phyloP scores from a whole-genome alignment of 371 early-diverging fungal species.

The Lichtheimia ramosa region DNA sequence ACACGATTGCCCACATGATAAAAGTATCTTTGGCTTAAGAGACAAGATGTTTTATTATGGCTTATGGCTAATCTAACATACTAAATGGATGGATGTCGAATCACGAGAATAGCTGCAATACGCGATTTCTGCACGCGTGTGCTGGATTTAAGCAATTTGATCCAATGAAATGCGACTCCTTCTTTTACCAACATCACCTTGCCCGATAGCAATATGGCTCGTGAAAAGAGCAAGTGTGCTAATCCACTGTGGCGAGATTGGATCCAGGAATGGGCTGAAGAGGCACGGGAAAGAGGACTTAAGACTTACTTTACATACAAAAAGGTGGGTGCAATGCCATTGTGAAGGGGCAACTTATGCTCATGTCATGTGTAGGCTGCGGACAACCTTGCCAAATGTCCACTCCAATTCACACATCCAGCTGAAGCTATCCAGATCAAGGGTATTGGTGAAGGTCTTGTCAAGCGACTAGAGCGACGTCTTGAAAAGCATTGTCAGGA shows the following conservation, averaged over 20 bases:
- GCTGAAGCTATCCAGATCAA: conserved; percentile 52
- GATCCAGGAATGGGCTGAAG: conserved; percentile 65
- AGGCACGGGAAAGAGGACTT: conserved; percentile 27
- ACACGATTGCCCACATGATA: no score
- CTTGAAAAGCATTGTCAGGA: conserved; percentile 57
- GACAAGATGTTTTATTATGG: no score
- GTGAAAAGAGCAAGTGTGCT: conserved; percentile 32
- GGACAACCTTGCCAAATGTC: conserved; percentile 62
- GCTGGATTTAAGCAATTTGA: no score
- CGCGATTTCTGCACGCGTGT: no score
- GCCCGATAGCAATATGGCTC: neutral
- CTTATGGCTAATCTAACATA: no score
- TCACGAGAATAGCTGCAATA: no score
- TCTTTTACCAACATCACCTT: no score
- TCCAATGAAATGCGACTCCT: no score
- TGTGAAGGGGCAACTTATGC: neutral
- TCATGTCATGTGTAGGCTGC: conserved; percentile 49
- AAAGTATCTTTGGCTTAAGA: no score
- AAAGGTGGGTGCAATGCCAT: conserved; percentile 39
- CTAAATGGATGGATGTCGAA: no score
- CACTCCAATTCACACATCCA: conserved; percentile 53
- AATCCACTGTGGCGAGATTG: conserved; percentile 65
- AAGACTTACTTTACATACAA: conserved; percentile 55
- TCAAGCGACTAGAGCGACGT: conserved; percentile 55
- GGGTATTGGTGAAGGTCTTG: conserved; percentile 67